Evolutionary conservation across 768 basidiomycete genomes (phyloP), one percentile per base, ranked within the genome.

Genomic region (Leccinum uliginosum): DNA sequence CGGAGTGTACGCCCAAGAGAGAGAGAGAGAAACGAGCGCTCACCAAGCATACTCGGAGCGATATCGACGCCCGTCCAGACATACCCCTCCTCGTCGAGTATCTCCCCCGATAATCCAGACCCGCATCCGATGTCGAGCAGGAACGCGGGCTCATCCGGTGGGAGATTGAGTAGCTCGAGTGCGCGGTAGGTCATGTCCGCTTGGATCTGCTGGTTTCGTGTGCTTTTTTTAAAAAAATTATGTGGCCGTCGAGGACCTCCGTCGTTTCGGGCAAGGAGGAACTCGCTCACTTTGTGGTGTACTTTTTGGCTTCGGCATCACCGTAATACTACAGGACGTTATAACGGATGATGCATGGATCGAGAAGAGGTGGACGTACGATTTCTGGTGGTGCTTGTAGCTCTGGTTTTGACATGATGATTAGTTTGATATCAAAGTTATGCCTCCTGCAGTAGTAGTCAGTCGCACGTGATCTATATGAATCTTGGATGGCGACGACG

Each of bases 161-260:
- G 87, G 35, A 98, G 74, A 62, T 86, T 89, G 44, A 98, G 79
- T 11, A 99, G 79, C 70, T 98, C 97, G 32, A 99, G 75, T 2
- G 95, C 95, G 62, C 97, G 83, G 64, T 94, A 91, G 15, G 97
- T 97, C 97, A 99, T 98, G 60, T 95, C 87, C 10, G 93, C 89
- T 69, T 99, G 97, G 59, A 99, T 94, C 70, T 89, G 87, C 71
- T 98, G 95, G 66, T 96, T 93, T 53, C 97, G 93, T 29, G 95
- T 86, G 75, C 94, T 97, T 58, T 49, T 15, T 97, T 58, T 49
- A n/a, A n/a, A n/a, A n/a, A n/a, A n/a, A n/a, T n/a, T 4, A 44
- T 34, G 54, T 49, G 48, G 62, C 63, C 56, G 59, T 69, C 46
- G n/a, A 47, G 19, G 21, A 24, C 12, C 5, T 49, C 24, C 38